phyloP scores from a whole-genome alignment of 805 yeast genomes.

The Saccharomycopsis malanga region DNA sequence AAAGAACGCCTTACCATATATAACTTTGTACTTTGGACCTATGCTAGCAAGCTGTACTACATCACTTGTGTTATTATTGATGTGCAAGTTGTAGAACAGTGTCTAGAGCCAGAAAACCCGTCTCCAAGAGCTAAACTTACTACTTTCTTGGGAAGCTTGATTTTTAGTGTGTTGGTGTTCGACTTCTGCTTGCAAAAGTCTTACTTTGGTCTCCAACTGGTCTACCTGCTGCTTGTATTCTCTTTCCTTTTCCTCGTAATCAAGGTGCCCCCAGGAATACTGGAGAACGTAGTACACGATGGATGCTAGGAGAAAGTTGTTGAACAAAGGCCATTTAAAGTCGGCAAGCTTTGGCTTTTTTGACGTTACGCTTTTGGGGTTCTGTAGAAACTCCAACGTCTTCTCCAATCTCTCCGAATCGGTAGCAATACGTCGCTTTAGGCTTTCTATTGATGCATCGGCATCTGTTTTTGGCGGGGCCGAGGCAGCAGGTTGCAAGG shows the following conservation, averaged over 20 bases:
- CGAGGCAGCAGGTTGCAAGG: too few species aligned
- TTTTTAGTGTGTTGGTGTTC: neutral
- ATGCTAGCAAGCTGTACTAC: too few species aligned
- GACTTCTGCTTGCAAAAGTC: neutral
- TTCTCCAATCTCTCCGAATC: conserved; percentile 9
- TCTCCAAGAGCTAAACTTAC: conserved; percentile 8
- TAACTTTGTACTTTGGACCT: too few species aligned
- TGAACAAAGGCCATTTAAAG: conserved; percentile 30
- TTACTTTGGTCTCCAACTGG: conserved; percentile 9
- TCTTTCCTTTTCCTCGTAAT: conserved; percentile 27
- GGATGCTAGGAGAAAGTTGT: conserved; percentile 29
- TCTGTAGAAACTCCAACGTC: conserved; percentile 2
- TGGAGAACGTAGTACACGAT: conserved; percentile 30
- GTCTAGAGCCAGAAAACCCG: conserved; percentile 16
- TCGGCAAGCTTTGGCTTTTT: conserved; percentile 29
- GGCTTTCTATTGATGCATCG: conserved; percentile 11
- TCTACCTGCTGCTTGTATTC: conserved; percentile 24
- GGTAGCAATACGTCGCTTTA: conserved; percentile 5
- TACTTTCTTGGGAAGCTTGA: conserved; percentile 12
- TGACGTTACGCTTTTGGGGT: neutral
- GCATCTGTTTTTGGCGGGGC: too few species aligned
- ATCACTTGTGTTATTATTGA: too few species aligned
- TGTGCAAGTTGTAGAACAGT: too few species aligned
- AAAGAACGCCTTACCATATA: too few species aligned
- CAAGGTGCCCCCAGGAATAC: conserved; percentile 30